Percentiles rank a stretch among this genome's conserved stretches.
These are phyloP conservation scores for Xylaria arbuscula DNA, from an alignment of 2,329 filamentous ascomycete genomes.

Conservation along the genomic window DNA sequence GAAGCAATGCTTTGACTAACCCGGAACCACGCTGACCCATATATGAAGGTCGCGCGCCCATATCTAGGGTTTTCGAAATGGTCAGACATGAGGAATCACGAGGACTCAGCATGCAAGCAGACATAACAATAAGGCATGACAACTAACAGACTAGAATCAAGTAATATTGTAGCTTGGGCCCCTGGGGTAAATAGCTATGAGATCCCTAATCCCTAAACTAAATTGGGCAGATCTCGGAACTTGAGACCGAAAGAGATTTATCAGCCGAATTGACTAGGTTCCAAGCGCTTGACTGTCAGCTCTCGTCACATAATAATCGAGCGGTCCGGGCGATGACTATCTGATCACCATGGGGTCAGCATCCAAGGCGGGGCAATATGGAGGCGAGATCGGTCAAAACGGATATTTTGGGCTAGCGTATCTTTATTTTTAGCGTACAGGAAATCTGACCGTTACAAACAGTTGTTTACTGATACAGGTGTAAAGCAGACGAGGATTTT, in stretches of 20 bases:
- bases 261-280: background rate
- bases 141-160: conserved; percentile 14
- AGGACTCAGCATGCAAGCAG: conserved; percentile 13
- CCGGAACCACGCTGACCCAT: no score
- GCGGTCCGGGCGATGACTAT: no score
- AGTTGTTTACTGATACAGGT: background rate
- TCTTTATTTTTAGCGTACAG: background rate
- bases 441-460: background rate
- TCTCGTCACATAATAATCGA: background rate
- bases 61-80: background rate
- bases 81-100: background rate
- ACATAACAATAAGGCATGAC: conserved; percentile 18
- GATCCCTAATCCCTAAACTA: background rate
- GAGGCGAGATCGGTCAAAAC: background rate
- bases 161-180: background rate
- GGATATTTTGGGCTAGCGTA: background rate
- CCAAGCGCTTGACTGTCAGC: background rate
- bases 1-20: conserved; percentile 4
- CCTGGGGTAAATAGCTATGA: background rate
- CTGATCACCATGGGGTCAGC: no score
- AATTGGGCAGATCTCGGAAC: background rate
- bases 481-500: background rate
- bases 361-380: background rate
- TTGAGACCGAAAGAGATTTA: background rate
- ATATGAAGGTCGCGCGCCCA: background rate